Percentiles rank a stretch among this genome's conserved stretches.
Evolutionary conservation across 768 basidiomycete genomes (phyloP).

Genomic region (Boletus coccyginus): DNA sequence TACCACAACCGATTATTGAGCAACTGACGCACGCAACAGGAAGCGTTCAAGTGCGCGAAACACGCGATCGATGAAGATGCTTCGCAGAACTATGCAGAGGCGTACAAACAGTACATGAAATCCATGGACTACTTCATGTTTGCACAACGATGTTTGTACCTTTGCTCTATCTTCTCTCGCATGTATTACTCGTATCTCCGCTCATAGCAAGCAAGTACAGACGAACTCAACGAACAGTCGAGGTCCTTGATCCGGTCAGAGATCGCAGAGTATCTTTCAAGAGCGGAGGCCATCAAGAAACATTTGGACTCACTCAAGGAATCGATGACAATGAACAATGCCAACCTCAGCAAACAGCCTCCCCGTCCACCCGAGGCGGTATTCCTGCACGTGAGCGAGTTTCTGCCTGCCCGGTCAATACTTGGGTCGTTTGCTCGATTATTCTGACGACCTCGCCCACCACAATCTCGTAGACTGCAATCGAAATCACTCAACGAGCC

Average conservation of each 20-base stretch:
- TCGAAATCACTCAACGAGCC: constrained; percentile 84
- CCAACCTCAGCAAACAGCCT: background rate
- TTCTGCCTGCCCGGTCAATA: background rate
- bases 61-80: constrained; percentile 86
- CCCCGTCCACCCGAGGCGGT: constrained; percentile 17
- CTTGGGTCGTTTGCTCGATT: background rate
- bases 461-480: constrained; percentile 51
- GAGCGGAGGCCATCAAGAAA: constrained; percentile 87
- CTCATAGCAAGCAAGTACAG: constrained; percentile 14
- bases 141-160: constrained; percentile 74
- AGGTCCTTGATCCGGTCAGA: constrained; percentile 80
- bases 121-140: constrained; percentile 97
- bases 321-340: background rate
- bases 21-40: constrained; percentile 32
- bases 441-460: background rate
- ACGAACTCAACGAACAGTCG: constrained; percentile 90
- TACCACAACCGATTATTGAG: background rate
- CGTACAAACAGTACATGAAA: constrained; percentile 93
- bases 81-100: constrained; percentile 86
- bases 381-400: constrained; percentile 14
- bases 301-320: constrained; percentile 45
- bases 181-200: background rate
- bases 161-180: background rate
- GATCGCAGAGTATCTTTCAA: constrained; percentile 83
- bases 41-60: constrained; percentile 86